These are phyloP conservation scores for Acaromyces ingoldii DNA, from an alignment of 1,284 basidiomycete genomes.

Conservation along the genomic window DNA sequence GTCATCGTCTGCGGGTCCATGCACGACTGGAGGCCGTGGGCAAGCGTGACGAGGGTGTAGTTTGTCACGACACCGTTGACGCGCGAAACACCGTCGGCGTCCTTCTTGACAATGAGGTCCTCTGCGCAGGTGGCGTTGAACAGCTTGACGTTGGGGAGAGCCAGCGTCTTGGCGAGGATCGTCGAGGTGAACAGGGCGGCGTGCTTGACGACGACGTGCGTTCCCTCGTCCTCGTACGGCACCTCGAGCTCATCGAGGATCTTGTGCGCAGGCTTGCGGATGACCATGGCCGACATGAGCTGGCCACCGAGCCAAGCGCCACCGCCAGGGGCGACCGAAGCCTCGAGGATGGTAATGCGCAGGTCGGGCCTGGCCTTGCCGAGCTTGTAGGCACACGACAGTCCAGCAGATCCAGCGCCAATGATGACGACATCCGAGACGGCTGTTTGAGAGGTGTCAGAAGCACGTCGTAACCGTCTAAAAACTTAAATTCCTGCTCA, in stretches of 20 bases:
- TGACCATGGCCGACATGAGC: slow-evolving; percentile 78
- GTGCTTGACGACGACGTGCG: slow-evolving; percentile 53
- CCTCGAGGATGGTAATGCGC: slow-evolving; percentile 75
- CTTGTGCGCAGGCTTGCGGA: slow-evolving; percentile 70
- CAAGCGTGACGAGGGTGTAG: slow-evolving; percentile 75
- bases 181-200: slow-evolving; percentile 61
- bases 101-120: slow-evolving; percentile 49
- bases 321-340: slow-evolving; percentile 70
- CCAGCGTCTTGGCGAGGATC: slow-evolving; percentile 67
- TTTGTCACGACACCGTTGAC: slow-evolving; percentile 79
- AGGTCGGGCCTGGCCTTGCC: slow-evolving; percentile 69
- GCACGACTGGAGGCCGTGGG: slow-evolving; percentile 65
- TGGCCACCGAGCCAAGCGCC: slow-evolving; percentile 63
- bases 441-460: no score
- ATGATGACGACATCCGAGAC: slow-evolving; percentile 75
- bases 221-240: slow-evolving; percentile 74
- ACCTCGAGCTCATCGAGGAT: slow-evolving; percentile 71
- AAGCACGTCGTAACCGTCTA: no score
- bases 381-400: slow-evolving; percentile 67
- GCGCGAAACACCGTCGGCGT: slow-evolving; percentile 56
- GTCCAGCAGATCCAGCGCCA: slow-evolving; percentile 72
- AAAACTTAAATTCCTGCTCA: no score
- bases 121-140: slow-evolving; percentile 53
- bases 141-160: slow-evolving; percentile 61
- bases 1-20: slow-evolving; percentile 83